Evolutionary conservation across 768 basidiomycete genomes (phyloP), one percentile per base, ranked within the genome.

Genomic region (Candolleomyces eurysporus): DNA sequence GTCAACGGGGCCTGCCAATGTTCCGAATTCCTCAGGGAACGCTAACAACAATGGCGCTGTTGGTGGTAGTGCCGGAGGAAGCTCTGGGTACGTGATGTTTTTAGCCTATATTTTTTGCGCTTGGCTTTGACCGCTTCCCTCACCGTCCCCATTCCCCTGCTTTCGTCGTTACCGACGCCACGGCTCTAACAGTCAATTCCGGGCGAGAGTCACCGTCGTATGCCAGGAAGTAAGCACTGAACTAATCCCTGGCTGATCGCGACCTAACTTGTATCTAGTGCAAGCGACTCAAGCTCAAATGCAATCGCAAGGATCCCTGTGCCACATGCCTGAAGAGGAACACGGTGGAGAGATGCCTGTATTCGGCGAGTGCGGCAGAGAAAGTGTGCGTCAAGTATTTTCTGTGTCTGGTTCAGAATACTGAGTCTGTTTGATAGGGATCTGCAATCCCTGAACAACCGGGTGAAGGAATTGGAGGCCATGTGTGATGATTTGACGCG

Each of bases 201-300:
- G 65, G 32, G 61, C 65, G 11, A 63, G 67, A 53, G 63, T 64
- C 53, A 68, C 67, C 8, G 65, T 68, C 13, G 67, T 68, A 19
- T 68, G 67, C 57, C 60, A 56, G 46, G 65, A 66, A 62, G 65
- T 66, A 39, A 22, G 63, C 40, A 14, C 21, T 31, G 22, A 16
- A 22, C 50, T 42, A 17, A 32, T 46, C 48, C 19, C 52, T 16
- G 45, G n/a, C 32, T 21, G 39, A 17, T 16, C 58, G 62, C 58
- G 61, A 63, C 60, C 56, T 45, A 31, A n/a, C 51, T 52, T 31
- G 30, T 19, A 52, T 46, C 2, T 69, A 94, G 89, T 94, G 92
- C 78, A 94, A 94, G 72, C 90, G 92, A 5, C 80, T 94, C 57
- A 94, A 94, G 67, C 81, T 93, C 58, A 92, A 88, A 76, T 94